Evolutionary conservation across 495 filamentous ascomycete species (phyloP).

Genomic region (Niebla homalea): DNA sequence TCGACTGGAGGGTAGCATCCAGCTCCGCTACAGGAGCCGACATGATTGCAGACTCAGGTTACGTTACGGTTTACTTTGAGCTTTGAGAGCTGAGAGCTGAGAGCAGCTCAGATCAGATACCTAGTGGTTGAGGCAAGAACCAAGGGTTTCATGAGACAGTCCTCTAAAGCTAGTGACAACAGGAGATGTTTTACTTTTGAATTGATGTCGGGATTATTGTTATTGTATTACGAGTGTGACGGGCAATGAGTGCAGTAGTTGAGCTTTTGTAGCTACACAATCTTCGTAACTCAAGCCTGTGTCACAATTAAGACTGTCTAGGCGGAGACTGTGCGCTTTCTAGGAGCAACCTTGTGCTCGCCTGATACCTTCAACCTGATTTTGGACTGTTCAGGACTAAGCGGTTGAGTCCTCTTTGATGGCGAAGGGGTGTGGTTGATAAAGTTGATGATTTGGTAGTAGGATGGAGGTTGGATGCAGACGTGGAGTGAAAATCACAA

Average conservation of each 20-base stretch:
- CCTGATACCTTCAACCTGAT: too few species aligned
- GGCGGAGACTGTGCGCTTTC: too few species aligned
- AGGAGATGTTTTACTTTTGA: neutral
- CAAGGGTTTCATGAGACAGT: neutral
- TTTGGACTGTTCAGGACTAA: too few species aligned
- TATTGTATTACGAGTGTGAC: conserved; percentile 10
- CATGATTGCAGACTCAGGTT: conserved; percentile 34
- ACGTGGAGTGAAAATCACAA: neutral
- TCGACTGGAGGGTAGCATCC: conserved; percentile 77
- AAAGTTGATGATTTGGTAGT: conserved; percentile 9
- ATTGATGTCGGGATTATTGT: conserved; percentile 8
- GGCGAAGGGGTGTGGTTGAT: conserved; percentile 9
- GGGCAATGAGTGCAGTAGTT: conserved; percentile 7
- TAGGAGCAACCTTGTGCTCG: too few species aligned
- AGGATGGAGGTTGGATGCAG: conserved; percentile 2
- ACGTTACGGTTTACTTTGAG: conserved; percentile 10
- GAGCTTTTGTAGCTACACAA: too few species aligned
- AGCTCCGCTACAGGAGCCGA: conserved; percentile 78
- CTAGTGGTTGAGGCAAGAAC: too few species aligned
- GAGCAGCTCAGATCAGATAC: too few species aligned
- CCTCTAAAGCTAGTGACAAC: neutral
- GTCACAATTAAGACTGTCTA: too few species aligned
- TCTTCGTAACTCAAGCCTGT: too few species aligned
- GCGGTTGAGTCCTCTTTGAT: conserved; percentile 3
- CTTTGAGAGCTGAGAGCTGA: neutral